A percentile compares a stretch with the other conserved stretches of the same genome.
These are phyloP conservation scores for Eucalyptus pauciflora DNA, from an alignment of 345 rosid species.

Conservation along the genomic window DNA sequence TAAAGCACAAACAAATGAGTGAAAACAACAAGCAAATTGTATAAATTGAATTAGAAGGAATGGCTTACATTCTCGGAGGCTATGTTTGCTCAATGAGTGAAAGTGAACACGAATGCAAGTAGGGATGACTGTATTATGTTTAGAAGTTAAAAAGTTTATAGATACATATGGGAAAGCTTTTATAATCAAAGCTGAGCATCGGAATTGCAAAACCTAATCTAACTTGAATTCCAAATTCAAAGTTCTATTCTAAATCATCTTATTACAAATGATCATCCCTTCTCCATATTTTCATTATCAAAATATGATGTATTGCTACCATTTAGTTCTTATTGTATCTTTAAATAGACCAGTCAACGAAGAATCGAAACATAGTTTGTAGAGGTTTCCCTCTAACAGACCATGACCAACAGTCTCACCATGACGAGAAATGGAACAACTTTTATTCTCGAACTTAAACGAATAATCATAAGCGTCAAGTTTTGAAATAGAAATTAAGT, in stretches of 20 bases:
- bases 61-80: background rate
- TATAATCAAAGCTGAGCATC: background rate
- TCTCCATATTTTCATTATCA: background rate
- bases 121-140: background rate
- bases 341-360: background rate
- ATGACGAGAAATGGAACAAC: background rate
- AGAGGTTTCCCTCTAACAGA: background rate
- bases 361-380: background rate
- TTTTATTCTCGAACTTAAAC: background rate
- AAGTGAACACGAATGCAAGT: background rate
- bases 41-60: background rate
- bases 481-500: background rate
- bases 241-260: background rate
- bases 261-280: background rate
- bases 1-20: background rate
- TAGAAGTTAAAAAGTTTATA: background rate
- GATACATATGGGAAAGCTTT: background rate
- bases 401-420: background rate
- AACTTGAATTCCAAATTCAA: background rate
- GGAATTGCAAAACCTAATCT: background rate
- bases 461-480: background rate
- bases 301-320: background rate
- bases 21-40: background rate
- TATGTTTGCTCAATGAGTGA: background rate
- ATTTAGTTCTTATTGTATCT: background rate